Evolutionary conservation across 495 filamentous ascomycete genomes (phyloP).

Genomic region (Penicillium manginii): DNA sequence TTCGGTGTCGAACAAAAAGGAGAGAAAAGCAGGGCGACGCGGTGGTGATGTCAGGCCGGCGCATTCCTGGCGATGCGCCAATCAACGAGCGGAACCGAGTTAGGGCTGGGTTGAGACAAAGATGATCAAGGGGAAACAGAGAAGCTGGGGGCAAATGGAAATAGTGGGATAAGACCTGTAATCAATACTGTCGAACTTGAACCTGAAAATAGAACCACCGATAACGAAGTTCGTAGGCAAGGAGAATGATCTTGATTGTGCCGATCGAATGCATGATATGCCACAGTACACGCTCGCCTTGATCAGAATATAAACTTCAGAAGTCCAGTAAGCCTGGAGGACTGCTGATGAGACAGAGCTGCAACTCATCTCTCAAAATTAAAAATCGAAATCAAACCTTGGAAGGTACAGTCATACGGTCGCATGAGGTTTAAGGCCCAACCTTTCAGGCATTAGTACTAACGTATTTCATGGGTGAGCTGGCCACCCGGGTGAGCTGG

Average conservation of each 20-base stretch:
- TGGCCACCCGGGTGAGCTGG: no score
- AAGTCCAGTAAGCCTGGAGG: background rate
- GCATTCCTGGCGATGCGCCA: constrained; percentile 25
- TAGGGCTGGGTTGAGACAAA: background rate
- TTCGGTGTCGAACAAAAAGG: background rate
- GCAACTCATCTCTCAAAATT: no score
- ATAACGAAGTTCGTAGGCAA: no score
- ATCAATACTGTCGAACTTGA: no score
- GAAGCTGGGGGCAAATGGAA: background rate
- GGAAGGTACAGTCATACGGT: no score
- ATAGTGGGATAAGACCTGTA: background rate
- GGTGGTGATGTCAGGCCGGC: constrained; percentile 26
- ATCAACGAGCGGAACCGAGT: constrained; percentile 14
- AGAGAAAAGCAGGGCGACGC: constrained; percentile 10
- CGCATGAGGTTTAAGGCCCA: background rate
- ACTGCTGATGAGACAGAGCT: background rate
- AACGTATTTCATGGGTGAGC: no score
- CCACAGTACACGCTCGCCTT: background rate
- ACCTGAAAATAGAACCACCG: no score
- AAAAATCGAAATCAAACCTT: background rate
- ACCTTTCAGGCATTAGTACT: no score
- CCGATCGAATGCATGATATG: background rate
- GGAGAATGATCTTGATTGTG: background rate
- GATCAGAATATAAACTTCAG: background rate
- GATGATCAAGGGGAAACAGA: background rate